Conservation (phyloP, 306 rosid species). For the Fragaria nilgerrensis region DNA sequence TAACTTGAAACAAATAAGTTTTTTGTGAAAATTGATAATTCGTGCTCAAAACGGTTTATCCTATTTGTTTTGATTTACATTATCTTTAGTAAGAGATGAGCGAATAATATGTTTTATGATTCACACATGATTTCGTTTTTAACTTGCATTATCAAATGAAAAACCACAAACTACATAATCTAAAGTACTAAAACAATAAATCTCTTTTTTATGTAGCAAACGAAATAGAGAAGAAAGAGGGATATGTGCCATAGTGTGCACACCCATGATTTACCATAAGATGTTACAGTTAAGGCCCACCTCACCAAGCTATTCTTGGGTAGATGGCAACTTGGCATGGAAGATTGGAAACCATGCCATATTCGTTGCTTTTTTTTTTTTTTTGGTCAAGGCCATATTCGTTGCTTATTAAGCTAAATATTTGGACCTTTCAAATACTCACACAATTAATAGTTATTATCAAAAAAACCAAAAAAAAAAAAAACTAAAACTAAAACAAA, state of each 20-base stretch:
- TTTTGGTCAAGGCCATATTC: no score
- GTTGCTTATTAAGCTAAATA: conserved; percentile 36
- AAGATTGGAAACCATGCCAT: conserved; percentile 33
- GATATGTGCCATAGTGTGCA: not conserved
- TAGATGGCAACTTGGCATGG: conserved; percentile 60
- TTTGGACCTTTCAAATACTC: conserved; percentile 28
- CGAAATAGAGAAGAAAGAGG: not conserved
- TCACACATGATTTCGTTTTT: not conserved
- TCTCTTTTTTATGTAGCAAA: not conserved
- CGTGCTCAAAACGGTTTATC: not conserved
- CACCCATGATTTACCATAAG: conserved; percentile 15
- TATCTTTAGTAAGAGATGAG: not conserved
- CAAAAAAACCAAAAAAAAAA: conserved; percentile 29
- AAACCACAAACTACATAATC: not conserved
- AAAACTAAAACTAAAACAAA: conserved; percentile 24
- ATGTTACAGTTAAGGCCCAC: conserved; percentile 35
- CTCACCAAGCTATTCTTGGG: conserved; percentile 79
- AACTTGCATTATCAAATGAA: not conserved
- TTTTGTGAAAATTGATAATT: not conserved
- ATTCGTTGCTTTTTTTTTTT: conserved; percentile 51
- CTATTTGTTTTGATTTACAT: not conserved
- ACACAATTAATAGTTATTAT: not conserved
- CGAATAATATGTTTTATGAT: not conserved
- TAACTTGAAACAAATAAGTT: no score
- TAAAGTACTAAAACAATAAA: not conserved